A percentile compares a stretch with the other conserved stretches of the same genome.
Conservation (phyloP, 1,284 basidiomycete genomes). For the Ustilago loliicola region DNA sequence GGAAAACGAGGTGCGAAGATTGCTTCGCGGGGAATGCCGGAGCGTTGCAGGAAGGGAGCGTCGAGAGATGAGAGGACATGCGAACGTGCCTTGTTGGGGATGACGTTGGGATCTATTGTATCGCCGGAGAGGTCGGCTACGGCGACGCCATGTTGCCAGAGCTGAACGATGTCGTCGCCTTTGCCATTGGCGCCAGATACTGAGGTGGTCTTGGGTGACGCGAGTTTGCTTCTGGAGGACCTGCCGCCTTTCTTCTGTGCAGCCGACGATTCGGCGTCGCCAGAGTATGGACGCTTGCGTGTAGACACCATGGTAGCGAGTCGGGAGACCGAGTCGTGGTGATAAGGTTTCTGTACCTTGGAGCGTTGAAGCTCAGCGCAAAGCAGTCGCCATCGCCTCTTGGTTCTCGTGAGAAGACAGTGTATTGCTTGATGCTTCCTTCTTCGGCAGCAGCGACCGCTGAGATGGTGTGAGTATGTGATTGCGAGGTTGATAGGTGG, state of each 20-base stretch:
- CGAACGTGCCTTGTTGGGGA: background rate
- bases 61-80: background rate
- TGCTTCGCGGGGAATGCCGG: background rate
- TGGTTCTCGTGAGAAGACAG: background rate
- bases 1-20: slow-evolving; percentile 9
- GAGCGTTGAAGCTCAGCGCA: background rate
- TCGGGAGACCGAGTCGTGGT: background rate
- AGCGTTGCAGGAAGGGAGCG: slow-evolving; percentile 7
- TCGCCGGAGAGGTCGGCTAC: slow-evolving; percentile 17
- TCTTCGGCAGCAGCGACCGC: background rate
- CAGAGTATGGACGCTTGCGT: slow-evolving; percentile 12
- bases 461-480: background rate
- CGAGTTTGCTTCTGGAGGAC: background rate
- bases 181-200: background rate
- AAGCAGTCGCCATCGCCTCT: background rate
- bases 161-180: background rate
- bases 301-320: slow-evolving; percentile 6
- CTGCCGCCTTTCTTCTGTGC: background rate
- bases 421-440: no score
- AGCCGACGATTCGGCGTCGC: background rate
- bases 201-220: background rate
- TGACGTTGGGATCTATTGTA: slow-evolving; percentile 1
- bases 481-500: background rate
- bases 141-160: slow-evolving; percentile 18
- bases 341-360: background rate